A percentile compares a stretch with the other conserved stretches of the same genome.
These are phyloP conservation scores for Wickerhamomyces tratensis DNA, from an alignment of 805 yeast species.

Conservation along the genomic window DNA sequence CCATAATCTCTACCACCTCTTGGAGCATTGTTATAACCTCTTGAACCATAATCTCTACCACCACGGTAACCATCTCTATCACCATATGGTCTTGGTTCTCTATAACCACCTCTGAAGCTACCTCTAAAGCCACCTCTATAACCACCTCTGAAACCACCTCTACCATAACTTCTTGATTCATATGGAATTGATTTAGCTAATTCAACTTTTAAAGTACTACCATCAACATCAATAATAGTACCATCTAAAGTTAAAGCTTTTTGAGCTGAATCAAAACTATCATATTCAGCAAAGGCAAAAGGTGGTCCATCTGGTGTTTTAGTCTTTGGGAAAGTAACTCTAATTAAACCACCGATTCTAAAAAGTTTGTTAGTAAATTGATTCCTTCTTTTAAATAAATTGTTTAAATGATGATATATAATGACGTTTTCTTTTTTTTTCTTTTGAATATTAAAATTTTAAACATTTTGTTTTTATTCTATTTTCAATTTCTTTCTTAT, in stretches of 20 bases:
- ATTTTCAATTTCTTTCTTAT: too few species aligned
- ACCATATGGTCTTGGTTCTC: conserved; percentile 8
- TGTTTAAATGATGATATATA: neutral
- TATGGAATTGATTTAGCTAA: conserved; percentile 48
- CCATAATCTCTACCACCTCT: conserved; percentile 1
- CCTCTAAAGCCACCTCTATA: conserved; percentile 4
- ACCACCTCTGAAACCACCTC: conserved; percentile 15
- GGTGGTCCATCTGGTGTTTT: conserved; percentile 48
- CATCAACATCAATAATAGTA: conserved; percentile 4
- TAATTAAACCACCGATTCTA: conserved; percentile 46
- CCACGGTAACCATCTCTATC: conserved; percentile 2
- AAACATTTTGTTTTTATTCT: too few species aligned
- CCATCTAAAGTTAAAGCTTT: conserved; percentile 35
- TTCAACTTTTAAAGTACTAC: conserved; percentile 36
- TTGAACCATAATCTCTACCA: neutral
- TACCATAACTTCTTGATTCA: conserved; percentile 12
- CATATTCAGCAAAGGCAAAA: conserved; percentile 56
- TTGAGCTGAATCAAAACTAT: conserved; percentile 41
- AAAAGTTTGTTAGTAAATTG: conserved; percentile 2
- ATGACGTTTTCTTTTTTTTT: neutral
- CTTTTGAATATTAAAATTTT: neutral
- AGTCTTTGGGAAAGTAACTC: conserved; percentile 57
- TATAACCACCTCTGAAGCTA: conserved; percentile 5
- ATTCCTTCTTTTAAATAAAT: conserved; percentile 2
- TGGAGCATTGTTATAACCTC: neutral